Conservation (phyloP, 345 rosid genomes). For the Aquilaria malaccensis region DNA sequence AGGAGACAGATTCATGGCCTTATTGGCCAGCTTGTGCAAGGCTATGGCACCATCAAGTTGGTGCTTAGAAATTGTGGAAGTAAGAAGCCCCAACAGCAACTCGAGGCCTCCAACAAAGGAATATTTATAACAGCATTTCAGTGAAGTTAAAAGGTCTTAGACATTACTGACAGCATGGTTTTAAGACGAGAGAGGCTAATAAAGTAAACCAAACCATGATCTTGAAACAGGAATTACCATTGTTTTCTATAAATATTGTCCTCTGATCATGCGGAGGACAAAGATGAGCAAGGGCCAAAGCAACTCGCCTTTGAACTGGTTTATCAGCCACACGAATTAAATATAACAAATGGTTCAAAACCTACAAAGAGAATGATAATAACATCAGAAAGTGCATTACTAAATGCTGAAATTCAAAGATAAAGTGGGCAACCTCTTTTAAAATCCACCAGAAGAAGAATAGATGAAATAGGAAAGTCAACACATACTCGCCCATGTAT, state of each 20-base stretch:
- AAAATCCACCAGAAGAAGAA: conserved; percentile 2
- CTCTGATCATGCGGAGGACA: conserved; percentile 85
- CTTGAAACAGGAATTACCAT: conserved; percentile 28
- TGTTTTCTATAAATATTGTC: conserved; percentile 73
- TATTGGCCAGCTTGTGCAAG: conserved; percentile 74
- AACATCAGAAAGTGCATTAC: conserved; percentile 10
- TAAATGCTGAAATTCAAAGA: conserved; percentile 5
- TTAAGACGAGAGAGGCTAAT: background rate
- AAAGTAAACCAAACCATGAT: too few species aligned
- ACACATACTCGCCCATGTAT: conserved; percentile 85
- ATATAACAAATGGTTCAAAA: conserved; percentile 75
- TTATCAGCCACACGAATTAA: conserved; percentile 84
- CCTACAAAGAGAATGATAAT: conserved; percentile 39
- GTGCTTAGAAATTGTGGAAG: conserved; percentile 64
- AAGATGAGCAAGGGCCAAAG: conserved; percentile 95
- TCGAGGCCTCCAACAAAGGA: conserved; percentile 62
- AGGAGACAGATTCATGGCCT: conserved; percentile 79
- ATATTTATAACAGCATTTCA: conserved; percentile 13
- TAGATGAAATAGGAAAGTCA: conserved; percentile 7
- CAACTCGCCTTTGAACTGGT: conserved; percentile 76
- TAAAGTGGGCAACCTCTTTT: background rate
- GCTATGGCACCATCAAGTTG: conserved; percentile 98
- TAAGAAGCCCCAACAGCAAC: conserved; percentile 80
- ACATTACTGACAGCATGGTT: conserved; percentile 2
- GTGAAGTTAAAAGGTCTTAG: conserved; percentile 13